phyloP scores from a whole-genome alignment of 306 rosid genomes.

The Trifolium dubium region DNA sequence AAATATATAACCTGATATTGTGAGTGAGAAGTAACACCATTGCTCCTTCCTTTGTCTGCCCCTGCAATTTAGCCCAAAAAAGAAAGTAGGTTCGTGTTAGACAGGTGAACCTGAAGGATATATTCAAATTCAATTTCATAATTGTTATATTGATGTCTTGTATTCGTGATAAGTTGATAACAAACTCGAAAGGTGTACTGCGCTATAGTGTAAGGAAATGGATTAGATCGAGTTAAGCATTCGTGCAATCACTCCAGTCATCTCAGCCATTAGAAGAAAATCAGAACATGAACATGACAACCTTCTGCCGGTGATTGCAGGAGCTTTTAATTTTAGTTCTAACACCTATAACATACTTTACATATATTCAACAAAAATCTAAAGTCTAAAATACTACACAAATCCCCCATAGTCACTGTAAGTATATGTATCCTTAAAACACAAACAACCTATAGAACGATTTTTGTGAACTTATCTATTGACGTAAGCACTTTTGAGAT shows the following conservation, averaged over 20 bases:
- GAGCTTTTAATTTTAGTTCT: no score
- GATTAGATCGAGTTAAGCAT: no score
- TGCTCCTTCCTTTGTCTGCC: slow-evolving; percentile 34
- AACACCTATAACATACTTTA: no score
- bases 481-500: neutral
- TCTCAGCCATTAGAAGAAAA: no score
- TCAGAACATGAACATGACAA: no score
- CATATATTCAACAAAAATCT: neutral
- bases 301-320: no score
- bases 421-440: neutral
- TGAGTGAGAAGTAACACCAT: slow-evolving; percentile 45
- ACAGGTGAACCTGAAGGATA: slow-evolving; percentile 12
- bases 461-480: neutral
- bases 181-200: neutral
- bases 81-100: slow-evolving; percentile 11
- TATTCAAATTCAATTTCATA: slow-evolving; percentile 12
- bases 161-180: neutral
- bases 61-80: slow-evolving; percentile 37
- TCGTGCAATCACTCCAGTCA: no score
- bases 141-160: neutral
- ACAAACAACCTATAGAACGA: neutral
- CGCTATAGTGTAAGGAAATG: no score
- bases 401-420: neutral
- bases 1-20: slow-evolving; percentile 49
- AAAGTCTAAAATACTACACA: neutral